Conservation (phyloP, 2,329 filamentous ascomycete species). For the Aspergillus puulaauensis region DNA sequence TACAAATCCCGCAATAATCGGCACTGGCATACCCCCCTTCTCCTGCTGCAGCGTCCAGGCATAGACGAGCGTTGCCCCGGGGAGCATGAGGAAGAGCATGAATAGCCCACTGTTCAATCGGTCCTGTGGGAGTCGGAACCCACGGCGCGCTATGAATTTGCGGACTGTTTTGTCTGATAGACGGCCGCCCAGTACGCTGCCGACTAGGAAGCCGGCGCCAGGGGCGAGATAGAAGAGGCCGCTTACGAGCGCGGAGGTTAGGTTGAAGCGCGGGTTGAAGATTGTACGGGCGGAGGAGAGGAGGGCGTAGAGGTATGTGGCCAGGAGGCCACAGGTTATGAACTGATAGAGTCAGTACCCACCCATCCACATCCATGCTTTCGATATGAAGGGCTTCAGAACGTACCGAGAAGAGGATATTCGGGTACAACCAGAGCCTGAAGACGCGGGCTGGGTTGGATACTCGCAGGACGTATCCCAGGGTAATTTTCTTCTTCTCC, state of each 20-base stretch:
- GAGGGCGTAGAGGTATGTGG: constrained; percentile 72
- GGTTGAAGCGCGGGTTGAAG: constrained; percentile 69
- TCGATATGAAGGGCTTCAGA: constrained; percentile 25
- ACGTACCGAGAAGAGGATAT: constrained; percentile 59
- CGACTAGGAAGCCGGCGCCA: constrained; percentile 66
- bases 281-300: constrained; percentile 70
- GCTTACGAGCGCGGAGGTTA: constrained; percentile 64
- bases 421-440: constrained; percentile 65
- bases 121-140: constrained; percentile 66
- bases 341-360: constrained; percentile 21
- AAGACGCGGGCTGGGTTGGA: constrained; percentile 65
- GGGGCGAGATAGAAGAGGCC: constrained; percentile 75
- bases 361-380: not conserved
- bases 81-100: constrained; percentile 59
- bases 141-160: constrained; percentile 61
- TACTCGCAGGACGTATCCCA: constrained; percentile 25
- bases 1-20: constrained; percentile 70
- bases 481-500: constrained; percentile 40
- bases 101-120: constrained; percentile 60
- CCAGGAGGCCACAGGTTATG: constrained; percentile 47
- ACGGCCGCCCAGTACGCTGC: constrained; percentile 68
- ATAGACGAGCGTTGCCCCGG: constrained; percentile 65
- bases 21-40: constrained; percentile 55
- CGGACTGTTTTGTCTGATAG: constrained; percentile 68
- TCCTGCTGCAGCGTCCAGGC: constrained; percentile 62